A percentile compares a stretch with the other conserved stretches of the same genome.
These are phyloP conservation scores for Ophiosphaerella herpotricha DNA, from an alignment of 2,329 filamentous ascomycete species.

Conservation along the genomic window DNA sequence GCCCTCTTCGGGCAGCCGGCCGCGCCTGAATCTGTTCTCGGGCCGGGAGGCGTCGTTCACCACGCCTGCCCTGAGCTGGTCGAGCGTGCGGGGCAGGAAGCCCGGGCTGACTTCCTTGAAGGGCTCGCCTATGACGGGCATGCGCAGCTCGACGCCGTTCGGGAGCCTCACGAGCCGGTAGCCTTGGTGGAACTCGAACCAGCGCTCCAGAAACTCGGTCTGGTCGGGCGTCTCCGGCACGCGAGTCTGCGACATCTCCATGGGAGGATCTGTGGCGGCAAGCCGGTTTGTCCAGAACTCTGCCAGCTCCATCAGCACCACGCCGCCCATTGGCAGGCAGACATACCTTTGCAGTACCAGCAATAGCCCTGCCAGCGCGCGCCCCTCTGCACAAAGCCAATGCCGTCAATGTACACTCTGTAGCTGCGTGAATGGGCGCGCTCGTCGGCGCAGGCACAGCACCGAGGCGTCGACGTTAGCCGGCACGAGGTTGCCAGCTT, in stretches of 20 bases:
- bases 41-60: slow-evolving; percentile 34
- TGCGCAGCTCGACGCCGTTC: slow-evolving; percentile 51
- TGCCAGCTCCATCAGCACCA: slow-evolving; percentile 19
- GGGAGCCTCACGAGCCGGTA: slow-evolving; percentile 47
- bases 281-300: slow-evolving; percentile 57
- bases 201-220: slow-evolving; percentile 50
- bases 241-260: slow-evolving; percentile 51
- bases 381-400: slow-evolving; percentile 55
- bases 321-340: not conserved
- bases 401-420: slow-evolving; percentile 54
- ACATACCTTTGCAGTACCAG: slow-evolving; percentile 54
- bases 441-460: slow-evolving; percentile 49
- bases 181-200: slow-evolving; percentile 57
- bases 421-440: slow-evolving; percentile 51
- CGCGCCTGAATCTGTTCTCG: slow-evolving; percentile 35
- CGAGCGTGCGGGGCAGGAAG: slow-evolving; percentile 52
- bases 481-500: slow-evolving; percentile 50
- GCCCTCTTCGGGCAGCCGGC: slow-evolving; percentile 28
- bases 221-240: slow-evolving; percentile 55
- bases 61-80: slow-evolving; percentile 47
- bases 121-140: slow-evolving; percentile 54
- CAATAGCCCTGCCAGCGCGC: slow-evolving; percentile 58
- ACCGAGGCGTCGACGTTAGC: slow-evolving; percentile 46
- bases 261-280: slow-evolving; percentile 46
- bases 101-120: slow-evolving; percentile 54